Percentiles rank a stretch among this genome's conserved stretches.
These are phyloP conservation scores for Penicillium silybi DNA, from an alignment of 495 filamentous ascomycete species.

Conservation along the genomic window DNA sequence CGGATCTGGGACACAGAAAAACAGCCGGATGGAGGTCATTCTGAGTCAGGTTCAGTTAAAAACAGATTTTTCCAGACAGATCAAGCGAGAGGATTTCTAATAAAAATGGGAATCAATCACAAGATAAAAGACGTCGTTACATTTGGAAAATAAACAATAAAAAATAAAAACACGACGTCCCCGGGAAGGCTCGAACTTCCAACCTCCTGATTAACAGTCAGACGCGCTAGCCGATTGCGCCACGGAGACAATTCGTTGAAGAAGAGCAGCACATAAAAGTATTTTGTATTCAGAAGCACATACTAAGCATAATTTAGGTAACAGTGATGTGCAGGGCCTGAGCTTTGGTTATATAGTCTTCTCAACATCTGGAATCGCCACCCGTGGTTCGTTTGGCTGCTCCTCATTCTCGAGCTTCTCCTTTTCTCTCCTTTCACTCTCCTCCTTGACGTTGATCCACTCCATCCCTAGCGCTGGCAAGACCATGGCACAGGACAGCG, in stretches of 20 bases:
- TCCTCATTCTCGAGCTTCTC: background rate
- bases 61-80: background rate
- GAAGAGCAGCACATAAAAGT: no score
- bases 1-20: background rate
- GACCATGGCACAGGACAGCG: constrained; percentile 22
- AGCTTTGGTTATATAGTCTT: background rate
- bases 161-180: constrained; percentile 23
- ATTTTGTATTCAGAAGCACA: no score
- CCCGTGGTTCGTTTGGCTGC: background rate
- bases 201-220: constrained; percentile 51
- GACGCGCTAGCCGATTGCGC: constrained; percentile 50
- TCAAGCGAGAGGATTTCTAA: background rate
- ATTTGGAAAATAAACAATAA: background rate
- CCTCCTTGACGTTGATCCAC: constrained; percentile 1
- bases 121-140: no score
- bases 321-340: background rate
- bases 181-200: constrained; percentile 48
- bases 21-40: constrained; percentile 1
- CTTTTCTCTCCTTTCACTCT: constrained; percentile 2
- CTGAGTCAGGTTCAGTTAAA: background rate
- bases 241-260: constrained; percentile 28
- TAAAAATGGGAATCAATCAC: no score
- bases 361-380: background rate
- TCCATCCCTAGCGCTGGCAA: background rate
- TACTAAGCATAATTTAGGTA: background rate